A percentile compares a stretch with the other conserved stretches of the same genome.
These are phyloP conservation scores for Chloranthus sessilifolius DNA, from an alignment of 164 flowering plant genomes.

Conservation along the genomic window DNA sequence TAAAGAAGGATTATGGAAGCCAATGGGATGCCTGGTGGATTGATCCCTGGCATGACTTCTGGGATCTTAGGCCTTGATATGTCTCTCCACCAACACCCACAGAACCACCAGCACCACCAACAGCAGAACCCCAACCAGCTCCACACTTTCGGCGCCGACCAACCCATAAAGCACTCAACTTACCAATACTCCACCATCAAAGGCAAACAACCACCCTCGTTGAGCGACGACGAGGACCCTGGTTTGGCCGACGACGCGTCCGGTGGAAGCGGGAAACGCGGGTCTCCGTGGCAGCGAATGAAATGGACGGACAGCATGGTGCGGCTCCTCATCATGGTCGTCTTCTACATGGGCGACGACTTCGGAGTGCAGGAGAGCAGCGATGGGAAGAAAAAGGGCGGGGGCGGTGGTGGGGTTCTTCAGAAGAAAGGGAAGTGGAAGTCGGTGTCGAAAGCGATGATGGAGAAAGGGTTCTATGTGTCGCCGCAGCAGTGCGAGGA, in stretches of 20 bases:
- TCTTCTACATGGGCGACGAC: constrained; percentile 47
- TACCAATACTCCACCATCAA: constrained; percentile 8
- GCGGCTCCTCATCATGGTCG: constrained; percentile 47
- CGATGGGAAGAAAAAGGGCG: constrained; percentile 21
- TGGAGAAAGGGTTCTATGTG: constrained; percentile 85
- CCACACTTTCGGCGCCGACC: constrained; percentile 9
- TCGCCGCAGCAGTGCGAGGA: constrained; percentile 99
- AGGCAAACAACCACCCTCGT: constrained; percentile 10
- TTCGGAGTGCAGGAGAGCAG: constrained; percentile 41
- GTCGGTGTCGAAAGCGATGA: constrained; percentile 77
- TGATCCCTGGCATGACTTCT: constrained; percentile 13
- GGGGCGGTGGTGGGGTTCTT: constrained; percentile 36
- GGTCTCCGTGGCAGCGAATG: constrained; percentile 81
- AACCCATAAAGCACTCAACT: background rate
- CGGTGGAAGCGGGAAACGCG: constrained; percentile 33
- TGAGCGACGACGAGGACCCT: constrained; percentile 25
- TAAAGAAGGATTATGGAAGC: constrained; percentile 13
- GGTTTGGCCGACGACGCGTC: constrained; percentile 43
- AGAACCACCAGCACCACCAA: constrained; percentile 10
- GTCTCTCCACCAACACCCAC: constrained; percentile 21
- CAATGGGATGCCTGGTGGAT: constrained; percentile 14
- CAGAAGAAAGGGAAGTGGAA: constrained; percentile 96
- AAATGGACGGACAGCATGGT: constrained; percentile 88
- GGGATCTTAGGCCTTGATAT: constrained; percentile 31
- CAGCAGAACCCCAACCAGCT: constrained; percentile 17